phyloP scores from a whole-genome alignment of 139 green algal genomes.

The Tetradesmus obliquus region DNA sequence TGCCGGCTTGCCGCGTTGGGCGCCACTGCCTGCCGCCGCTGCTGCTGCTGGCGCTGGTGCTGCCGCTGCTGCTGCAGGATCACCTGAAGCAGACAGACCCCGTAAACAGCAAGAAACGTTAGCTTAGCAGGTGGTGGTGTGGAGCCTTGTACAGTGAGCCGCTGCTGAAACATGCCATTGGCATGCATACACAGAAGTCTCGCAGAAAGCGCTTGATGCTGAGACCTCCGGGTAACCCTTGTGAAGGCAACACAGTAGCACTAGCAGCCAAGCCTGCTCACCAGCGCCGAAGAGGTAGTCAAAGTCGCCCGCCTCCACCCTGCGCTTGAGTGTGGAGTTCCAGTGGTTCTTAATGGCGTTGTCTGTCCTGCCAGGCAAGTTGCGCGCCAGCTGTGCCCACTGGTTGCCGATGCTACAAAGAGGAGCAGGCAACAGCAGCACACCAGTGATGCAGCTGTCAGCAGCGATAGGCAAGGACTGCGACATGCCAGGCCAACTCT shows the following conservation, averaged over 20 bases:
- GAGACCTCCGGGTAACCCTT: too few relatives aligned
- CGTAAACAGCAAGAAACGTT: neutral
- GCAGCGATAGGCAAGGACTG: neutral
- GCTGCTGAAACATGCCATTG: too few relatives aligned
- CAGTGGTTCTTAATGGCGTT: constrained; percentile 80
- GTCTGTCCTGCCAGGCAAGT: constrained; percentile 74
- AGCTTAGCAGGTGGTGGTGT: neutral
- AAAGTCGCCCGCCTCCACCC: constrained; percentile 50
- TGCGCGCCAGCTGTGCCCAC: constrained; percentile 81
- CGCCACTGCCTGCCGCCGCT: neutral
- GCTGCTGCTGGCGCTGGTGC: neutral
- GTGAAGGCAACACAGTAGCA: neutral
- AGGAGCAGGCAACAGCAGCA: neutral
- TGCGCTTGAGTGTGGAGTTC: constrained; percentile 71
- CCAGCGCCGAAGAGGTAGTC: constrained; percentile 15
- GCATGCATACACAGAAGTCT: too few relatives aligned
- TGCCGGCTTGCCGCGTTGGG: neutral
- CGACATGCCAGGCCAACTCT: too few relatives aligned
- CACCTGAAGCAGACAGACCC: neutral
- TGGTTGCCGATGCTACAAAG: constrained; percentile 63
- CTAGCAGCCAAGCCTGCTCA: neutral
- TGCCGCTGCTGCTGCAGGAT: neutral
- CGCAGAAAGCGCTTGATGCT: too few relatives aligned
- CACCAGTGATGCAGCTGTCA: neutral
- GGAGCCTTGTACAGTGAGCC: too few relatives aligned